phyloP scores from a whole-genome alignment of 2,329 filamentous ascomycete species.

The Mycocentrospora acerina region DNA sequence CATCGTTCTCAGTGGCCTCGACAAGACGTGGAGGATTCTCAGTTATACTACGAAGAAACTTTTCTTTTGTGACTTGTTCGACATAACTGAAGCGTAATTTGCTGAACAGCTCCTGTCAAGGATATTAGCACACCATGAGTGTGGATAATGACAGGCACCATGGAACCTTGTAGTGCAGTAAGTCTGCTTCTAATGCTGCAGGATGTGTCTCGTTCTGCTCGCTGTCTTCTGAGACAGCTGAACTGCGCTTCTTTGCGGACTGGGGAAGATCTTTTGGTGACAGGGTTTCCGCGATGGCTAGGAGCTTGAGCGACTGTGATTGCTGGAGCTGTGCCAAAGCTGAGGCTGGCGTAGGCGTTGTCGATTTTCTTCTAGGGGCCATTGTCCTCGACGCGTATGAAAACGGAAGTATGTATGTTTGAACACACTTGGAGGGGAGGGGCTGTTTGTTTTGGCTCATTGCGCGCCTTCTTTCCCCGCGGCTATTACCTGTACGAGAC shows the following conservation, averaged over 20 bases:
- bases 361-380: slow-evolving; percentile 27
- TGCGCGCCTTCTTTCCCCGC: slow-evolving; percentile 14
- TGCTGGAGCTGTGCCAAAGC: slow-evolving; percentile 58
- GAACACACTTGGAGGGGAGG: no score
- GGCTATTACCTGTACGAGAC: slow-evolving; percentile 17
- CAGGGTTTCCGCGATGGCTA: slow-evolving; percentile 75
- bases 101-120: slow-evolving; percentile 78
- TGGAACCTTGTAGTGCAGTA: slow-evolving; percentile 76
- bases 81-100: slow-evolving; percentile 97
- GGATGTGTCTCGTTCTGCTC: slow-evolving; percentile 66
- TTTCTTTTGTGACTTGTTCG: slow-evolving; percentile 98
- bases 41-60: slow-evolving; percentile 90
- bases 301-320: slow-evolving; percentile 67
- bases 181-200: slow-evolving; percentile 76
- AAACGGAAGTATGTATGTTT: no score
- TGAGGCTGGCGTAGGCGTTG: slow-evolving; percentile 22
- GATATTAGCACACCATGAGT: slow-evolving; percentile 5
- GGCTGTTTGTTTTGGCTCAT: slow-evolving; percentile 34
- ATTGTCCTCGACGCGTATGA: slow-evolving; percentile 14
- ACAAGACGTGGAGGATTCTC: slow-evolving; percentile 87
- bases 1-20: slow-evolving; percentile 72
- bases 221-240: slow-evolving; percentile 69
- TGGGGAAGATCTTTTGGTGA: slow-evolving; percentile 53
- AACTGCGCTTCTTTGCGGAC: slow-evolving; percentile 43
- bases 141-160: not conserved